Conservation (phyloP, 1,284 basidiomycete species). For the Sporisorium exsertum region DNA sequence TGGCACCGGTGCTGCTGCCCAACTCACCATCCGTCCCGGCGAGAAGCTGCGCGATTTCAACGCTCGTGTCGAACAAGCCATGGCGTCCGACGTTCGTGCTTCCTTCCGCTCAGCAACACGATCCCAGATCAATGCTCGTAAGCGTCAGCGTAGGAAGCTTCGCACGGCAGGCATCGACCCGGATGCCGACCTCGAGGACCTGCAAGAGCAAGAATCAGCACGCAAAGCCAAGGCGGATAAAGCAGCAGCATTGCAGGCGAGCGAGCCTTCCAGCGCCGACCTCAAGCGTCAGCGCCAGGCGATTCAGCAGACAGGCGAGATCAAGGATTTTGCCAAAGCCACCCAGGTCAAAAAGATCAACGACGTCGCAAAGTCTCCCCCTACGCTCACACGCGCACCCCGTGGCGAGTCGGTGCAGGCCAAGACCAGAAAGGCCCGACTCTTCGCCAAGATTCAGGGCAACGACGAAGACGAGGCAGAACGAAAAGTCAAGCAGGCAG, state of each 20-base stretch:
- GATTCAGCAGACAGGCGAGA: slow-evolving; percentile 47
- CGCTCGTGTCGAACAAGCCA: slow-evolving; percentile 59
- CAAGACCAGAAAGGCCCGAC: slow-evolving; percentile 48
- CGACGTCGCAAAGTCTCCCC: slow-evolving; percentile 62
- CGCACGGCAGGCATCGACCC: slow-evolving; percentile 43
- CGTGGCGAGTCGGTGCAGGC: slow-evolving; percentile 51
- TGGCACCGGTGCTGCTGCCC: slow-evolving; percentile 2
- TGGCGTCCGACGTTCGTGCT: slow-evolving; percentile 52
- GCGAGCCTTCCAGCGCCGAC: slow-evolving; percentile 41
- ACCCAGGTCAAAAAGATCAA: slow-evolving; percentile 55
- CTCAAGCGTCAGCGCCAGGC: slow-evolving; percentile 49
- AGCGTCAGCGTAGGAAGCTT: slow-evolving; percentile 50
- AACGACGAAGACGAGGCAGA: slow-evolving; percentile 51
- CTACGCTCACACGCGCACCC: slow-evolving; percentile 57
- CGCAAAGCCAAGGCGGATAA: slow-evolving; percentile 53
- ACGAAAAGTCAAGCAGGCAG: slow-evolving; percentile 40
- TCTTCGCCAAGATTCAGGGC: slow-evolving; percentile 53
- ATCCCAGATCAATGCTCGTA: slow-evolving; percentile 53
- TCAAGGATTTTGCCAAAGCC: slow-evolving; percentile 56
- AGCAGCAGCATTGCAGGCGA: slow-evolving; percentile 44
- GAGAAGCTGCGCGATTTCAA: slow-evolving; percentile 65
- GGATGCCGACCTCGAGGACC: slow-evolving; percentile 33
- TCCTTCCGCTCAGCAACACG: slow-evolving; percentile 50
- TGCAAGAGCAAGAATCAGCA: slow-evolving; percentile 31
- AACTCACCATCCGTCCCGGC: slow-evolving; percentile 60